These are phyloP conservation scores for Williopsis jadinii DNA, from an alignment of 1,139 yeast genomes.

Conservation along the genomic window DNA sequence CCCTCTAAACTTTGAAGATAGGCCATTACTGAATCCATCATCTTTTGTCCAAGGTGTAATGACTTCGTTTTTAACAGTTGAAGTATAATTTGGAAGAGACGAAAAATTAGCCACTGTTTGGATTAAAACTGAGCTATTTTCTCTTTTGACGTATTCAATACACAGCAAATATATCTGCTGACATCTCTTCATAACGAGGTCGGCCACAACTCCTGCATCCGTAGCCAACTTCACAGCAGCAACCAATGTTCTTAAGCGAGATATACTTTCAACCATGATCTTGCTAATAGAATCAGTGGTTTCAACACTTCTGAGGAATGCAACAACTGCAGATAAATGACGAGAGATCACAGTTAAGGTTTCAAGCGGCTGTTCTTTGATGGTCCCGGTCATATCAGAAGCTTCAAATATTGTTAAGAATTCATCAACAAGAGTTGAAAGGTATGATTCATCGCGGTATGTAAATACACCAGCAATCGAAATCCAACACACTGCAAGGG, in stretches of 20 bases:
- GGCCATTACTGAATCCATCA: conserved; percentile 37
- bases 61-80: conserved; percentile 13
- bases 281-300: conserved; percentile 33
- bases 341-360: conserved; percentile 41
- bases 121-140: conserved; percentile 38
- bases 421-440: conserved; percentile 34
- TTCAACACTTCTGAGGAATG: conserved; percentile 31
- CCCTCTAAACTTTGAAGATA: conserved; percentile 35
- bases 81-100: conserved; percentile 26
- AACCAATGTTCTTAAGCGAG: conserved; percentile 30
- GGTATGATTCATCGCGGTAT: conserved; percentile 49
- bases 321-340: conserved; percentile 38
- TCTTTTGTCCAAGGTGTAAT: conserved; percentile 23
- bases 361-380: conserved; percentile 16
- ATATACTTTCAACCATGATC: conserved; percentile 36
- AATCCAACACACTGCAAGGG: conserved; percentile 58
- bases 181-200: conserved; percentile 32
- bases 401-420: conserved; percentile 21
- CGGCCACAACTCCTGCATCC: conserved; percentile 12
- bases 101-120: conserved; percentile 39
- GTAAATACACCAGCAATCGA: conserved; percentile 72
- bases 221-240: conserved; percentile 22
- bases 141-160: conserved; percentile 33
- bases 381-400: conserved; percentile 23
- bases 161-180: conserved; percentile 36